Evolutionary conservation across 2,329 filamentous ascomycete species (phyloP), one percentile per base, ranked within the genome.

Genomic region (Exserohilum turcica): DNA sequence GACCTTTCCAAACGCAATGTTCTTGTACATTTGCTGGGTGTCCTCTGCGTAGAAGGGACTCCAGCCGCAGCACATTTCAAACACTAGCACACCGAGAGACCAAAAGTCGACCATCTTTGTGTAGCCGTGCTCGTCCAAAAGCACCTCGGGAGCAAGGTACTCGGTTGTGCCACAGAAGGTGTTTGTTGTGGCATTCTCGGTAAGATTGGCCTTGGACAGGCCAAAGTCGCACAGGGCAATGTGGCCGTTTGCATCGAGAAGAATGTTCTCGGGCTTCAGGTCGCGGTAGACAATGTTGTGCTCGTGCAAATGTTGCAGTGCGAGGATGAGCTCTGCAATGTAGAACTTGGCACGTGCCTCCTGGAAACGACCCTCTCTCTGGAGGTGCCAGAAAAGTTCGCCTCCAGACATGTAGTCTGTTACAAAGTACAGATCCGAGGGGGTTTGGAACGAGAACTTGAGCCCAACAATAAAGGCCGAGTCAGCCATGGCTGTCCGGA

Each of bases 81-180:
- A 99, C 1, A 99, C 94, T 48, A 99, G 82, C 42, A 99, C 94
- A 52, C 94, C 94, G 10, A 99, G 82, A 1, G 94, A 99, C 94
- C 94, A 99, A 75, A 97, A 99, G 74, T 99, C 94, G 6, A 99
- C 94, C 94, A 99, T 97, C 79, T 97, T 97, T 48, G 94, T 97
- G 76, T 99, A 99, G 29, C 94, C 94, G 68, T 92, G 90, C 78
- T 99, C 94, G 65, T 99, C 94, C 38, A 99, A 79, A 12, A 99
- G 82, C 2, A 97, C 94, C 72, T 99, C 94, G 0, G 94, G 94
- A 0, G 94, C 94, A 16, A 99, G 83, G 71, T 99, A 99, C 74
- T 99, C 94, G 0, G 94, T 99, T 1, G 94, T 99, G 57, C 94
- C 94, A 73, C 94, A 99, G 76, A 99, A 99, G 0, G 94, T 99